Percentiles rank a stretch among this genome's conserved stretches.
These are phyloP conservation scores for Pythium volutum DNA, from an alignment of 352 stramenopile genomes.

Conservation along the genomic window DNA sequence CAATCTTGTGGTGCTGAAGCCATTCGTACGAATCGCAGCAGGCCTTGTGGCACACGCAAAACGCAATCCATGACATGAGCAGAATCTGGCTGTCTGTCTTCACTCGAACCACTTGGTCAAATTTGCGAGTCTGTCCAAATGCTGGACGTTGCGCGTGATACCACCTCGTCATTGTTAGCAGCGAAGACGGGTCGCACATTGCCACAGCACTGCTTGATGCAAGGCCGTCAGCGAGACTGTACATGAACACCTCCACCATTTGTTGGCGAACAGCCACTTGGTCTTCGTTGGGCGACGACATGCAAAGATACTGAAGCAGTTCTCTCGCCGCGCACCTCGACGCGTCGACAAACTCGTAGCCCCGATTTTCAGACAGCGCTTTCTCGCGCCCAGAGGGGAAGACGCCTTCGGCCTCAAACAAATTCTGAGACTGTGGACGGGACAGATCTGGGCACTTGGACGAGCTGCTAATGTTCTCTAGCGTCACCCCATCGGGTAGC, in stretches of 20 bases:
- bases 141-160: not conserved
- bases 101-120: not conserved
- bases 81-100: not conserved
- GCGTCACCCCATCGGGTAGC: not conserved
- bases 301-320: not conserved
- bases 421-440: not conserved
- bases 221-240: not conserved
- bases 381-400: not conserved
- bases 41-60: conserved; percentile 1
- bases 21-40: not conserved
- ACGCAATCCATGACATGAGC: conserved; percentile 9
- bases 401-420: not conserved
- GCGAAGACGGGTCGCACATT: not conserved
- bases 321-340: not conserved
- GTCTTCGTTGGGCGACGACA: not conserved
- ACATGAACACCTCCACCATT: conserved; percentile 6
- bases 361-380: not conserved
- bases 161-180: not conserved
- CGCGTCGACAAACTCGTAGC: conserved; percentile 1
- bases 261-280: not conserved
- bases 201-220: not conserved
- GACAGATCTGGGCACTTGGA: not conserved
- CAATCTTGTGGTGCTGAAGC: not conserved
- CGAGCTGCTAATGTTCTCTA: not conserved
- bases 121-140: not conserved